Evolutionary conservation across 371 early-diverging fungal genomes (phyloP).

Genomic region (Lichtheimia corymbifera): DNA sequence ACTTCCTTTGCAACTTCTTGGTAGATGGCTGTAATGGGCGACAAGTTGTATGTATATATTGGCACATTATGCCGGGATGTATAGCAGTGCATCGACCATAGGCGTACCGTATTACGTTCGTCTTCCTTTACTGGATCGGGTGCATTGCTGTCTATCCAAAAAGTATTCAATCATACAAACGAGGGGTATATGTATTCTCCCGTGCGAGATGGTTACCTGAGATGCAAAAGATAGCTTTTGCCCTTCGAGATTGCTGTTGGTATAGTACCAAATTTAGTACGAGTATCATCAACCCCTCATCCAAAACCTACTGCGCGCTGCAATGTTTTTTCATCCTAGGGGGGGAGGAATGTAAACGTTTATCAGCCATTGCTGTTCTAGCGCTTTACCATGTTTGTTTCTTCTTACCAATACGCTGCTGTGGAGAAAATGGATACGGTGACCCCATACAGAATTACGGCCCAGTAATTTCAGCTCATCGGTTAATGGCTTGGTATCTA

Average conservation of each 20-base stretch:
- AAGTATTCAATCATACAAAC: not conserved
- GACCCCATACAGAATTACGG: slow-evolving; percentile 45
- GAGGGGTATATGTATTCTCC: not conserved
- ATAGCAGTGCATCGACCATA: slow-evolving; percentile 66
- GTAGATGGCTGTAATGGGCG: slow-evolving; percentile 67
- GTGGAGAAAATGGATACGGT: slow-evolving; percentile 40
- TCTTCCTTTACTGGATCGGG: slow-evolving; percentile 52
- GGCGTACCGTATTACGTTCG: slow-evolving; percentile 59
- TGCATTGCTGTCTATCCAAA: slow-evolving; percentile 42
- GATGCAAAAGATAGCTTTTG: slow-evolving; percentile 50
- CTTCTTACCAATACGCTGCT: slow-evolving; percentile 49
- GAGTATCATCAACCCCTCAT: no score
- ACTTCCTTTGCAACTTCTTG: slow-evolving; percentile 68
- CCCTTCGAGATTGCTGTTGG: slow-evolving; percentile 37
- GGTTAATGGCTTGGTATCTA: slow-evolving; percentile 53
- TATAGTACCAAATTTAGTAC: no score
- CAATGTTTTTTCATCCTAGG: slow-evolving; percentile 38
- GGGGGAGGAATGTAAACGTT: not conserved
- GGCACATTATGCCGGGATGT: slow-evolving; percentile 52
- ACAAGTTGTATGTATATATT: slow-evolving; percentile 68
- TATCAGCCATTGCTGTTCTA: not conserved
- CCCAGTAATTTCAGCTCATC: slow-evolving; percentile 51
- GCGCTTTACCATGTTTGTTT: not conserved
- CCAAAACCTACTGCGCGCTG: slow-evolving; percentile 40
- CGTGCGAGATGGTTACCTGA: slow-evolving; percentile 33